phyloP scores from a whole-genome alignment of 495 filamentous ascomycete species.

The Aspergillus bridgeri region DNA sequence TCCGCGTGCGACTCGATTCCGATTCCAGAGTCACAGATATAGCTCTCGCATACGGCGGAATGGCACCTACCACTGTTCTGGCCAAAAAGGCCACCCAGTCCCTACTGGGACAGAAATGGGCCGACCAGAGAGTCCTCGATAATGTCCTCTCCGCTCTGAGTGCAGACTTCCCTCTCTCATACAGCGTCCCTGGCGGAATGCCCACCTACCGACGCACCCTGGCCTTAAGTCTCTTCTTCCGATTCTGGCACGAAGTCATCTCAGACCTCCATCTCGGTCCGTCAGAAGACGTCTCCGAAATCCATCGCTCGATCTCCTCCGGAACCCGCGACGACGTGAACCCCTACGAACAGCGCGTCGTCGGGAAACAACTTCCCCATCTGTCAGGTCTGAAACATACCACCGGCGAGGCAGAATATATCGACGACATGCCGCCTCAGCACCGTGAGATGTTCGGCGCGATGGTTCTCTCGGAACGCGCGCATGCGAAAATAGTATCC shows the following conservation, averaged over 20 bases:
- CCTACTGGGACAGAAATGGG: constrained; percentile 71
- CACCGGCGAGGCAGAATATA: constrained; percentile 92
- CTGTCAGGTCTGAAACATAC: constrained; percentile 89
- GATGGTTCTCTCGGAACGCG: constrained; percentile 80
- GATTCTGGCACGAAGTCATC: constrained; percentile 72
- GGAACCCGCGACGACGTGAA: constrained; percentile 48
- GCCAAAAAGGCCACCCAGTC: constrained; percentile 68
- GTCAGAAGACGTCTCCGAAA: constrained; percentile 50
- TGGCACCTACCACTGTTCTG: constrained; percentile 81
- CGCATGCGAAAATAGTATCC: constrained; percentile 77
- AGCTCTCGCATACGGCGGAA: constrained; percentile 84
- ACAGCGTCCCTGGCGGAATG: constrained; percentile 91
- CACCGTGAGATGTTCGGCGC: constrained; percentile 85
- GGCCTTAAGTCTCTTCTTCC: constrained; percentile 81
- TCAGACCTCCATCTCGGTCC: constrained; percentile 41
- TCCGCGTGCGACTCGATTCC: constrained; percentile 64
- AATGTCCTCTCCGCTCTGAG: constrained; percentile 76
- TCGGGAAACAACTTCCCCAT: constrained; percentile 79
- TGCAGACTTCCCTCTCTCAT: constrained; percentile 76
- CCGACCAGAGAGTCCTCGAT: constrained; percentile 73
- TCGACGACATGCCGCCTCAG: constrained; percentile 85
- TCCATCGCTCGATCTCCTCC: constrained; percentile 53
- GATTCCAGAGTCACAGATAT: constrained; percentile 60
- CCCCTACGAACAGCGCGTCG: constrained; percentile 60
- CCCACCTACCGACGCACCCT: constrained; percentile 90